Base-by-base conservation (phyloP, 441 rosid species). In the Mallotus japonicus region DNA sequence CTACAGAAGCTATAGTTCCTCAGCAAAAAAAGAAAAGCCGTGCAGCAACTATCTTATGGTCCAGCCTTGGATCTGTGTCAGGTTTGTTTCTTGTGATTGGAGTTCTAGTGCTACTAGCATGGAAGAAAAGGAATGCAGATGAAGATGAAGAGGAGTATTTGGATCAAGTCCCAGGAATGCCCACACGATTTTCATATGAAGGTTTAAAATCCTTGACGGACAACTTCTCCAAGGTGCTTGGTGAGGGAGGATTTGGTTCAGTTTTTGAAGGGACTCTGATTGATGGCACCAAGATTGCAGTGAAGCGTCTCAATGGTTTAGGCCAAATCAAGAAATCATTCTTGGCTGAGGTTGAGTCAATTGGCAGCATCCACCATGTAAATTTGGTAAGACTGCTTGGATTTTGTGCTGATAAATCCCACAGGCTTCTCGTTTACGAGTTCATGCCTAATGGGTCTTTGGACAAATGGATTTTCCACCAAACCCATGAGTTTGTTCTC, bases 361-460 rank as follows among this genome's bases (percentile, higher is more conserved):
- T 76, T 22, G 79, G 79, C 22, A 53, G 76, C 66, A 60, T 76
- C 16, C 60, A 72, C n/a, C 80, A 77, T 56, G 37, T 72, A 19
- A 77, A 77, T 56, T n/a, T 77, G 73, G 76, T 72, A 54, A 55
- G 73, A 24, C 22, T 76, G 69, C 70, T 71, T 1, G 76, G 76
- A 50, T 77, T 72, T 56, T 77, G 73, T 28, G 68, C 68, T 8
- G 73, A 77, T 17, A 77, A 72, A 67, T 66, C 62, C 3, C 54
- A 32, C 4, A 51, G 75, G 67, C 62, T 72, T 51, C 56, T 76
- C 10, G 79, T 76, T 12, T 71, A 65, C 9, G 75, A 76, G 47
- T 71, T 57, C 55, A 66, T 76, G 75, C 12, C 22, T 19, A 66
- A 72, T 9, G 73, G 79, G 9, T 71, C 79, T 0, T 53, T 71